phyloP scores from a whole-genome alignment of 257 asterid species.

The Salvia splendens region DNA sequence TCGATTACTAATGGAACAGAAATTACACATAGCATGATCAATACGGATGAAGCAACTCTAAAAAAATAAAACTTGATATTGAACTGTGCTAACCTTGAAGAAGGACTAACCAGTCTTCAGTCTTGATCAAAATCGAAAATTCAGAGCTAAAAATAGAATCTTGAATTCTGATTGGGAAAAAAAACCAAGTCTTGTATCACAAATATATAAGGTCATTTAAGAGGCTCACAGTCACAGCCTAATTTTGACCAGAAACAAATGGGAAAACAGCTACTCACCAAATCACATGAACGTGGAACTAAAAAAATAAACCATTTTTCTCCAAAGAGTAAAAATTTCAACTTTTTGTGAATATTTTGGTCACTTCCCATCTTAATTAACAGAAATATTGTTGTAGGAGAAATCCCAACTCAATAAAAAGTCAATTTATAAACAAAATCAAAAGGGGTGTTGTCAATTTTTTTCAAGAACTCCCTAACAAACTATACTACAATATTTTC shows the following conservation, averaged over 20 bases:
- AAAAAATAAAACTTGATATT: background rate
- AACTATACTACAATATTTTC: slow-evolving; percentile 27
- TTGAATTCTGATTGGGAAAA: slow-evolving; percentile 26
- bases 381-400: slow-evolving; percentile 29
- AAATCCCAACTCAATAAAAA: slow-evolving; percentile 24
- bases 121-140: slow-evolving; percentile 15
- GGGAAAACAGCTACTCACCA: slow-evolving; percentile 30
- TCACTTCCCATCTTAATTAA: slow-evolving; percentile 33
- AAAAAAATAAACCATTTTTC: background rate
- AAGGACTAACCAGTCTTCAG: slow-evolving; percentile 20
- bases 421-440: background rate
- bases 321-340: slow-evolving; percentile 16
- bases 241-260: slow-evolving; percentile 43
- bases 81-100: slow-evolving; percentile 17
- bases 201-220: slow-evolving; percentile 35
- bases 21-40: slow-evolving; percentile 12
- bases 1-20: background rate
- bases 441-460: slow-evolving; percentile 30
- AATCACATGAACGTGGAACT: slow-evolving; percentile 26
- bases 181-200: slow-evolving; percentile 22
- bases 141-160: slow-evolving; percentile 12
- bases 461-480: slow-evolving; percentile 34
- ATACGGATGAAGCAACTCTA: slow-evolving; percentile 27
- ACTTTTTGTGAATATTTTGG: slow-evolving; percentile 31
- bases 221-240: slow-evolving; percentile 33